Conservation (phyloP, 257 asterid species). For the Solanum dulcamara region DNA sequence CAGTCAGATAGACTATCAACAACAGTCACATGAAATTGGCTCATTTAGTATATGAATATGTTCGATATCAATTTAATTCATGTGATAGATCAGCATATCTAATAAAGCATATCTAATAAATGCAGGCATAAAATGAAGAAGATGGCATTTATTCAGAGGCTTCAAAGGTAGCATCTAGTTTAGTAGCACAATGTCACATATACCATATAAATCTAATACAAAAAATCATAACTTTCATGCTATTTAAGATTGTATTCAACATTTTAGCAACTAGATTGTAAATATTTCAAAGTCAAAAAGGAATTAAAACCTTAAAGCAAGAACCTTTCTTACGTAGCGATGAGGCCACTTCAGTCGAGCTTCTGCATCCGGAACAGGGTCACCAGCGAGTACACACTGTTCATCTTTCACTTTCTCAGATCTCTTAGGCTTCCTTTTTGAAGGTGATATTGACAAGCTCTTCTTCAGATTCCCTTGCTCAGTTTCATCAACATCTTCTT, state of each 20-base stretch:
- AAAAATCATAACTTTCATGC: not conserved
- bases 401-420: not conserved
- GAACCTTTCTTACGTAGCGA: slow-evolving; percentile 23
- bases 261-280: not conserved
- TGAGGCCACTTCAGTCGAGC: slow-evolving; percentile 54
- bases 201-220: not conserved
- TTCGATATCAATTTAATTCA: not conserved
- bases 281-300: not conserved
- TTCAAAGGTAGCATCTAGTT: not conserved
- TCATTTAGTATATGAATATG: no score
- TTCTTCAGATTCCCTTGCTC: not conserved
- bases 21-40: not conserved
- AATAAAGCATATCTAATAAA: no score
- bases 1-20: not conserved
- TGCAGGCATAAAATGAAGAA: not conserved
- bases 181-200: not conserved
- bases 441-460: not conserved
- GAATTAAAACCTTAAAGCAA: not conserved
- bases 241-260: not conserved
- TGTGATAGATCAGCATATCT: not conserved
- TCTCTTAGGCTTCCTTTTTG: not conserved
- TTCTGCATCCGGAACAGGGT: slow-evolving; percentile 30
- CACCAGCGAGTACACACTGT: slow-evolving; percentile 11
- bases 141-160: not conserved
- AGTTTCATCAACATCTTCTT: not conserved